Percentiles rank a stretch among this genome's conserved stretches.
phyloP scores from a whole-genome alignment of 306 rosid species.

The Arachis hypogaea region DNA sequence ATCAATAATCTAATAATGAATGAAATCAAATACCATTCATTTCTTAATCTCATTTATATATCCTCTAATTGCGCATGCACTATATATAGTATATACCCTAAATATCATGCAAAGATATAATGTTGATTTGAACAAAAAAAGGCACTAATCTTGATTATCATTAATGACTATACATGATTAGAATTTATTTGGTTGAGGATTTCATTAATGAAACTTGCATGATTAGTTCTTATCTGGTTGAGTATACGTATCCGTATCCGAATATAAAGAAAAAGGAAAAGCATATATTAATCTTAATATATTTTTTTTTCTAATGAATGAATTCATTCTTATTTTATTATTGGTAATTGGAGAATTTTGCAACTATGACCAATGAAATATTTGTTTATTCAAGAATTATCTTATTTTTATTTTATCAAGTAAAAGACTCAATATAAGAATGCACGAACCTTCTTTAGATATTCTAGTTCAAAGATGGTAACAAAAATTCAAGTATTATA shows the following conservation, averaged over 20 bases:
- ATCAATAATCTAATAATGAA: neutral
- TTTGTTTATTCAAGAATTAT: neutral
- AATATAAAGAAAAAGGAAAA: neutral
- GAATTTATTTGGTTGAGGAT: neutral
- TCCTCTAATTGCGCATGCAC: neutral
- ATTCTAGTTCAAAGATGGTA: neutral
- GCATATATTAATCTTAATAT: no score
- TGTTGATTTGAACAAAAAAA: constrained; percentile 1
- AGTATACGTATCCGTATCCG: neutral
- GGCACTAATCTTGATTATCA: constrained; percentile 28
- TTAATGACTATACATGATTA: neutral
- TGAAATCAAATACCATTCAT: neutral
- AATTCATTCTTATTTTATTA: no score
- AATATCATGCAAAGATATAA: constrained; percentile 33
- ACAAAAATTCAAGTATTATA: neutral
- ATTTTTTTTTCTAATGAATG: no score
- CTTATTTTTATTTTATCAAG: neutral
- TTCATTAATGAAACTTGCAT: neutral
- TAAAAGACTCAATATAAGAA: neutral
- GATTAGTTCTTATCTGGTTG: no score
- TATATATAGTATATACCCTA: neutral
- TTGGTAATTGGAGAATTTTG: neutral
- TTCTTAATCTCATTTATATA: constrained; percentile 9
- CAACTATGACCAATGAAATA: no score
- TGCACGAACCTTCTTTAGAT: neutral